These are phyloP conservation scores for Bodo saltans DNA, from an alignment of 78 protist species.

Conservation along the genomic window DNA sequence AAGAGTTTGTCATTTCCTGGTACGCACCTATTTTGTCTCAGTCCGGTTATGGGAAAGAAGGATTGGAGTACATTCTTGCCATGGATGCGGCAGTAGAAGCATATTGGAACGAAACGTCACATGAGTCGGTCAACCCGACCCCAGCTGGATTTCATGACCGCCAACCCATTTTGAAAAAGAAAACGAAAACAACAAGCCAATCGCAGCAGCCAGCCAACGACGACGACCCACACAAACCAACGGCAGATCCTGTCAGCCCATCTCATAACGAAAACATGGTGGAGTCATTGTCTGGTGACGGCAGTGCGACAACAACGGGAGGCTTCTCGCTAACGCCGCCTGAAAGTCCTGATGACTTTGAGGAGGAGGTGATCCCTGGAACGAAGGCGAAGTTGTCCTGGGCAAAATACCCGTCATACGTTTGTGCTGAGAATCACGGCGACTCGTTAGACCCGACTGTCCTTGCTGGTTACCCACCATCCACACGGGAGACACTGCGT, in stretches of 20 bases:
- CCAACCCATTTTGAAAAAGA: neutral
- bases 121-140: neutral
- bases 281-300: too few species aligned
- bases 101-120: neutral
- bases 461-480: neutral
- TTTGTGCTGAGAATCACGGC: too few species aligned
- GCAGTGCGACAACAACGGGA: too few species aligned
- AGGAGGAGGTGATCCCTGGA: too few species aligned
- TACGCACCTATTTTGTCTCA: neutral
- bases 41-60: neutral
- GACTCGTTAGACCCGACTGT: neutral
- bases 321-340: too few species aligned
- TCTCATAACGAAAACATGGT: too few species aligned
- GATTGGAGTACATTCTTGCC: neutral
- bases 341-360: too few species aligned
- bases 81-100: neutral
- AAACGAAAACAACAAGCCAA: neutral
- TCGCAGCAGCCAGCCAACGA: neutral
- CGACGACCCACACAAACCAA: neutral
- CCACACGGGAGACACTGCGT: neutral
- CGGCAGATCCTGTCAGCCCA: neutral
- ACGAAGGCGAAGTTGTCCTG: too few species aligned
- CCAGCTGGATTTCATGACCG: neutral
- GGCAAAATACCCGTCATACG: too few species aligned
- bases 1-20: too few species aligned